Percentiles rank a stretch among this genome's conserved stretches.
Conservation (phyloP, 805 yeast genomes). For the Teunomyces atbi region DNA sequence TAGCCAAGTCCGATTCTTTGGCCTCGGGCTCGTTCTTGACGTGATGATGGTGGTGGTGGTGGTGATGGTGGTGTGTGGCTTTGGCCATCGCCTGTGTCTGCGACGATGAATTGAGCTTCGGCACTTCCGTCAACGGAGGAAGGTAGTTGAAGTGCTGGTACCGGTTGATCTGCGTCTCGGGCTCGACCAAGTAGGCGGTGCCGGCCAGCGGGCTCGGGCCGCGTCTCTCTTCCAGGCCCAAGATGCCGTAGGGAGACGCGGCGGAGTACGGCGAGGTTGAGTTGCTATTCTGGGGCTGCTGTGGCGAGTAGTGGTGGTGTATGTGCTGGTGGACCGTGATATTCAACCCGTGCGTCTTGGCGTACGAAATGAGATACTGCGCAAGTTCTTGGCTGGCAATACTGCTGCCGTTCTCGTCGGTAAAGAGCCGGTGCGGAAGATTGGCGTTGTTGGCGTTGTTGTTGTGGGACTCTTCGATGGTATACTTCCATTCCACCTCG, state of each 20-base stretch:
- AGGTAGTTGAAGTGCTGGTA: conserved; percentile 72
- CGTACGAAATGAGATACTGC: conserved; percentile 56
- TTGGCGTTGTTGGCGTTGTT: conserved; percentile 33
- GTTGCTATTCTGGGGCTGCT: conserved; percentile 5
- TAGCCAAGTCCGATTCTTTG: conserved; percentile 45
- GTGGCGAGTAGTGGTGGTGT: conserved; percentile 64
- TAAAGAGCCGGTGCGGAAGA: conserved; percentile 22
- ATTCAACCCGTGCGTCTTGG: conserved; percentile 53
- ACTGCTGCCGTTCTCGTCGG: conserved; percentile 40
- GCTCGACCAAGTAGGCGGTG: conserved; percentile 30
- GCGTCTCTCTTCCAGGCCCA: background rate
- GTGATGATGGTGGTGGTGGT: conserved; percentile 30
- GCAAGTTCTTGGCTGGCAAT: conserved; percentile 56
- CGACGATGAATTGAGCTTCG: conserved; percentile 61
- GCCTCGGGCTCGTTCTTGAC: conserved; percentile 6
- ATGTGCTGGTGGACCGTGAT: conserved; percentile 83
- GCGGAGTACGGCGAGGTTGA: conserved; percentile 6
- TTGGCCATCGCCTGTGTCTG: conserved; percentile 34
- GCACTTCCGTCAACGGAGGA: conserved; percentile 69
- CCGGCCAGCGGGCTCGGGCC: conserved; percentile 3
- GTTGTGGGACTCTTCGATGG: conserved; percentile 38
- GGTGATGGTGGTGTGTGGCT: conserved; percentile 25
- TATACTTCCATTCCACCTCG: conserved; percentile 62
- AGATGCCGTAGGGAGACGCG: conserved; percentile 10
- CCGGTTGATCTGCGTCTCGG: conserved; percentile 55